These are phyloP conservation scores for Termitomyces sp. DNA, from an alignment of 768 basidiomycete genomes.

Conservation along the genomic window DNA sequence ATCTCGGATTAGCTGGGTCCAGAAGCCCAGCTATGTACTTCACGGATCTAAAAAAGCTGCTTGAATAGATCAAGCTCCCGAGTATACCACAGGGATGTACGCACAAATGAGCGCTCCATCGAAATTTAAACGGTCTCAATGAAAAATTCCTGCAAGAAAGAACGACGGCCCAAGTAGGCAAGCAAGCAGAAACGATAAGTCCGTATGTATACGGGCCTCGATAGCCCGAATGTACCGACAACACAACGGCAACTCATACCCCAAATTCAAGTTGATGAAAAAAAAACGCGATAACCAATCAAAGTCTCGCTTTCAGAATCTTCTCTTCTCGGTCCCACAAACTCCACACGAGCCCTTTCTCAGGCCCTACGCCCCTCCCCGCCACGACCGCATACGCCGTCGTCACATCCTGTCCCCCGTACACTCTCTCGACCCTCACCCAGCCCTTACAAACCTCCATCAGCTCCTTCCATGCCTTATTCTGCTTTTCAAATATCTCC, in stretches of 20 bases:
- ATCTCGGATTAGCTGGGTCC: not conserved
- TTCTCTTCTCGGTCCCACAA: slow-evolving; percentile 42
- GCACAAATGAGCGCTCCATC: not conserved
- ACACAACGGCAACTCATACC: not conserved
- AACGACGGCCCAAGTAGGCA: not conserved
- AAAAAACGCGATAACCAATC: not conserved
- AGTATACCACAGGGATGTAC: not conserved
- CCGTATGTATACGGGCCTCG: not conserved
- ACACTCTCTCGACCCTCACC: slow-evolving; percentile 46
- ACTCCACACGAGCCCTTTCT: slow-evolving; percentile 58
- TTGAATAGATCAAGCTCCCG: not conserved
- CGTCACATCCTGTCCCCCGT: slow-evolving; percentile 42
- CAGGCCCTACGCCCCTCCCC: slow-evolving; percentile 42
- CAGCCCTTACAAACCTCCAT: slow-evolving; percentile 51
- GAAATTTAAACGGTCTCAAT: not conserved
- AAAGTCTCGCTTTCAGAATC: slow-evolving; percentile 9
- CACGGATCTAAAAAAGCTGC: not conserved
- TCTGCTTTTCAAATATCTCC: slow-evolving; percentile 46
- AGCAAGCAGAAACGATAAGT: not conserved
- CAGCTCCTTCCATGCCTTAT: slow-evolving; percentile 51
- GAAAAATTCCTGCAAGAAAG: not conserved
- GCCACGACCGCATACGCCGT: slow-evolving; percentile 41
- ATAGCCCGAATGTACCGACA: not conserved
- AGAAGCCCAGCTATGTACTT: not conserved
- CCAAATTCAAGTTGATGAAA: not conserved